Conservation (phyloP, 208 protist species). For the Acanthamoeba healyi region DNA sequence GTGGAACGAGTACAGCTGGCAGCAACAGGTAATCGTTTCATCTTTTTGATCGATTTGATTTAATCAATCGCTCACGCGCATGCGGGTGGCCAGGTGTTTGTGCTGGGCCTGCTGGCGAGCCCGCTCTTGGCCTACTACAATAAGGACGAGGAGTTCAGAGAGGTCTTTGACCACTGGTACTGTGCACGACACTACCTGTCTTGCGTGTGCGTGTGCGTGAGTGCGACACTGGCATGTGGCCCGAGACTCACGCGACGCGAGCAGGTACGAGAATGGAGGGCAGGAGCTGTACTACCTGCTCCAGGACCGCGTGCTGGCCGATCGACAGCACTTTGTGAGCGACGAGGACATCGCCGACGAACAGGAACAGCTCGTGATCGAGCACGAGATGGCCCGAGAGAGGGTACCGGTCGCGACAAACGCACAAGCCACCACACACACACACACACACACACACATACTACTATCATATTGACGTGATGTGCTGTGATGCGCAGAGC, state of each 20-base stretch:
- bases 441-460: background rate
- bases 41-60: background rate
- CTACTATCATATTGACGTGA: background rate
- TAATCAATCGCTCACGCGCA: background rate
- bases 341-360: background rate
- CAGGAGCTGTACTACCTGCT: background rate
- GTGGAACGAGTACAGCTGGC: background rate
- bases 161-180: background rate
- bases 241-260: too few relatives aligned
- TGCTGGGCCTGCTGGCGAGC: background rate
- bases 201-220: background rate
- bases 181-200: too few relatives aligned
- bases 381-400: background rate
- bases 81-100: background rate
- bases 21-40: background rate
- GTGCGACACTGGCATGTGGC: background rate
- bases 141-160: background rate
- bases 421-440: background rate
- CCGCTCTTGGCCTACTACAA: constrained; percentile 2
- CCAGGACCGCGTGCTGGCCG: background rate
- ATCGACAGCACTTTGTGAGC: background rate
- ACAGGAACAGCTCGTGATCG: background rate
- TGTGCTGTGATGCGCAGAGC: background rate
- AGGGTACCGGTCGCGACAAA: background rate
- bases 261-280: constrained; percentile 16